phyloP scores from a whole-genome alignment of 106 monocot species.

The Platanthera guangdongensis region DNA sequence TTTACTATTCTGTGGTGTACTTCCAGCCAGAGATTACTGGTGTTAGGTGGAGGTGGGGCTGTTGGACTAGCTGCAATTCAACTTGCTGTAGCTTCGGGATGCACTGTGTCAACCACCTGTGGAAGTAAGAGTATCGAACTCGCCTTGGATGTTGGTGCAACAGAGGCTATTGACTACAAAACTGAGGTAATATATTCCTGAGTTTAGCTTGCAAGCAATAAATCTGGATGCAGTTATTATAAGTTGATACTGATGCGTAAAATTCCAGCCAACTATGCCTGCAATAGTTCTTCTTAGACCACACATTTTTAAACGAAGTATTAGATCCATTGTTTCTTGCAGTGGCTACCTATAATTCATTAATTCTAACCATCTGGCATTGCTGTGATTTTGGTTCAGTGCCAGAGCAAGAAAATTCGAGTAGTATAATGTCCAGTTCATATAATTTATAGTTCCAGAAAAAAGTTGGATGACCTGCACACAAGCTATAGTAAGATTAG shows the following conservation, averaged over 20 bases:
- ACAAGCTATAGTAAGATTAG: neutral
- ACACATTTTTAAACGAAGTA: neutral
- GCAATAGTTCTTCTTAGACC: neutral
- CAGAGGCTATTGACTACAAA: conserved; percentile 86
- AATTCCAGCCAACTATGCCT: neutral
- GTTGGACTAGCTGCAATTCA: conserved; percentile 97
- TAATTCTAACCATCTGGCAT: neutral
- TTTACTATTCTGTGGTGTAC: neutral
- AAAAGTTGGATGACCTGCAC: neutral
- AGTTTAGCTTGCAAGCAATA: neutral
- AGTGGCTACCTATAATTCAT: neutral
- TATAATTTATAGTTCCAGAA: neutral
- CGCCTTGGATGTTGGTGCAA: conserved; percentile 68
- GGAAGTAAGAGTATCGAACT: conserved; percentile 78
- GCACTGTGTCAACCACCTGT: conserved; percentile 77
- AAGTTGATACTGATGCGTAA: no score
- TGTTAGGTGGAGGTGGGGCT: conserved; percentile 95
- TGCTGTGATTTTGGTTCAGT: neutral
- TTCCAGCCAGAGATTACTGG: conserved; percentile 72
- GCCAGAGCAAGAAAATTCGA: neutral
- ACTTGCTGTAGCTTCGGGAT: conserved; percentile 64
- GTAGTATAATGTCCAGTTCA: neutral
- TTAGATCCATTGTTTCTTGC: neutral
- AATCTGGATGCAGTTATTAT: neutral
- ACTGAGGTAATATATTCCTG: conserved; percentile 36